phyloP scores from a whole-genome alignment of 371 early-diverging fungal species.

The Mucor irregularis region DNA sequence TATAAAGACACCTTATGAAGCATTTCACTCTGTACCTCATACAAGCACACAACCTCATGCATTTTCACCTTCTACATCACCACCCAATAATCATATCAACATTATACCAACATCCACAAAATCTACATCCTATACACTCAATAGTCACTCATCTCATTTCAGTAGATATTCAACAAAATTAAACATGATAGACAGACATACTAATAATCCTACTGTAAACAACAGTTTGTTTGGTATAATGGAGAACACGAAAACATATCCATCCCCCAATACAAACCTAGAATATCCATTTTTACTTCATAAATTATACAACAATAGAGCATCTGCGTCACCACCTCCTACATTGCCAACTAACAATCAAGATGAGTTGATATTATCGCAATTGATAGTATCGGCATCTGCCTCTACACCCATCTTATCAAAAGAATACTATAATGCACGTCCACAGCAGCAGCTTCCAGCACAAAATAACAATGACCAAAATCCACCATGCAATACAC shows the following conservation, averaged over 20 bases:
- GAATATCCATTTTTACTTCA: neutral
- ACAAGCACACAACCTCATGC: too few relatives aligned
- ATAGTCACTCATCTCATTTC: neutral
- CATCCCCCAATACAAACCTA: neutral
- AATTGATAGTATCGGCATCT: too few relatives aligned
- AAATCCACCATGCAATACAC: slow-evolving; percentile 96
- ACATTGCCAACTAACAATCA: neutral
- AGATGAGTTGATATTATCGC: too few relatives aligned
- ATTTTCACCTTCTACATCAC: slow-evolving; percentile 32
- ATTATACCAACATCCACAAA: neutral
- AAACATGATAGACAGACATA: too few relatives aligned
- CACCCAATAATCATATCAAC: slow-evolving; percentile 43
- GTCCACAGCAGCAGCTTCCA: too few relatives aligned
- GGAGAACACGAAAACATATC: neutral
- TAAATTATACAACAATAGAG: neutral
- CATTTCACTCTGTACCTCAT: slow-evolving; percentile 54
- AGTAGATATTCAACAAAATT: neutral
- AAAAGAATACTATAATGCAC: too few relatives aligned
- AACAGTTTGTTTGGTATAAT: neutral
- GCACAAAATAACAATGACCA: slow-evolving; percentile 62
- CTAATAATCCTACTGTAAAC: too few relatives aligned
- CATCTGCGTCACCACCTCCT: slow-evolving; percentile 1
- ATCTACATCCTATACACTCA: neutral
- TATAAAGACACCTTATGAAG: slow-evolving; percentile 52
- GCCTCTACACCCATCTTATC: slow-evolving; percentile 8